phyloP scores from a whole-genome alignment of 768 basidiomycete species.

The Mrakia gelida region DNA sequence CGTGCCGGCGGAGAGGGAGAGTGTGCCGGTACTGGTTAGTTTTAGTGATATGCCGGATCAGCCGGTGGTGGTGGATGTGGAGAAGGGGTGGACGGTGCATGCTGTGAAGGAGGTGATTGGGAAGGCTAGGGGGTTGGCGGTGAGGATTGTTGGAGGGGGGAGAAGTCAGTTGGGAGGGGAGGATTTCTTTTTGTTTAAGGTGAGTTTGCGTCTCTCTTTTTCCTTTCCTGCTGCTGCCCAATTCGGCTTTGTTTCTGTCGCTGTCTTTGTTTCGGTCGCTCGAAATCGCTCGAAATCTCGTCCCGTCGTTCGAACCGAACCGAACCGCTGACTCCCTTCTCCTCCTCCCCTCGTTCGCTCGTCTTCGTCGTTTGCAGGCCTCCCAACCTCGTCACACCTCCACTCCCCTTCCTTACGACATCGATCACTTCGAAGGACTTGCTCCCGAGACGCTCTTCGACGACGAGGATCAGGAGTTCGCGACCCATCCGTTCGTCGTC shows the following conservation, averaged over 20 bases:
- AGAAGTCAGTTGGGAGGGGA: background rate
- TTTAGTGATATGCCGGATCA: slow-evolving; percentile 31
- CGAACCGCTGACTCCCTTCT: background rate
- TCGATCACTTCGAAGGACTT: slow-evolving; percentile 30
- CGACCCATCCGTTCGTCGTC: slow-evolving; percentile 14
- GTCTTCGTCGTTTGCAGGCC: background rate
- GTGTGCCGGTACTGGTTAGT: slow-evolving; percentile 18
- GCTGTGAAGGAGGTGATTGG: slow-evolving; percentile 26
- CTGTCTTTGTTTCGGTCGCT: too few relatives aligned
- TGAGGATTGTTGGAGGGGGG: slow-evolving; percentile 8
- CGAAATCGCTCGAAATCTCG: too few relatives aligned
- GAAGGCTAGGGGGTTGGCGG: slow-evolving; percentile 20
- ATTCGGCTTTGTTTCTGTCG: too few relatives aligned
- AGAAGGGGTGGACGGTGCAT: background rate
- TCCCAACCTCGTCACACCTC: slow-evolving; percentile 18
- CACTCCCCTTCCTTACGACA: slow-evolving; percentile 23
- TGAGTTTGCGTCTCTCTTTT: background rate
- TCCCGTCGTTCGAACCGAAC: too few relatives aligned
- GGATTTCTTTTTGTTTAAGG: slow-evolving; percentile 33
- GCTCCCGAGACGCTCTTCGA: slow-evolving; percentile 27
- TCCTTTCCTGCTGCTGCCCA: background rate
- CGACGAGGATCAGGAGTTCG: slow-evolving; percentile 26
- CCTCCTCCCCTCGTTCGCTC: background rate
- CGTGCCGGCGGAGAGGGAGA: slow-evolving; percentile 10
- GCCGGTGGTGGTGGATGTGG: slow-evolving; percentile 29